Evolutionary conservation across 2,329 filamentous ascomycete species (phyloP), one percentile per base, ranked within the genome.

Genomic region (Chalaropsis thielavioides): DNA sequence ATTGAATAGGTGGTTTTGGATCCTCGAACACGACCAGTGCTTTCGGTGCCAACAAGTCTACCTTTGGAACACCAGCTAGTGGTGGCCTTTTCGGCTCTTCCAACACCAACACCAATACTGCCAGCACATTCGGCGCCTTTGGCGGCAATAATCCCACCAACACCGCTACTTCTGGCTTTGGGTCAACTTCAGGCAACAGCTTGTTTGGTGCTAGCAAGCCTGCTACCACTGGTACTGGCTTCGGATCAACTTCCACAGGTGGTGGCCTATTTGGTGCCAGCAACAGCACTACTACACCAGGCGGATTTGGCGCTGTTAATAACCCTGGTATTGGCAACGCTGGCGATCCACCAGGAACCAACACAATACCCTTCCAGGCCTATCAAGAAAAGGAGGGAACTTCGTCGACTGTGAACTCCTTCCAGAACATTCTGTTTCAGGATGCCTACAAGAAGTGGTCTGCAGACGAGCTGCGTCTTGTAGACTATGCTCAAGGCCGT

Each of bases 371-470:
- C 4, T 95, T 92, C 76, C 76, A 82, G 67, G 78, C 89, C 0
- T 81, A 83, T 59, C 77, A 80, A 22, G 90, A 95, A 76, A 94
- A 92, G 74, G 90, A 95, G 71, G 75, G 78, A 2, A 83, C 81
- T 51, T 81, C 76, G 69, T 75, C 74, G 19, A 75, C 64, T 72
- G 81, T 70, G 69, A 83, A 87, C 71, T 80, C 86, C 3, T 95
- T 88, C 74, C 89, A 94, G 74, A 92, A 85, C 70, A 84, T 95
- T 65, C 78, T 87, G 24, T 91, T 92, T 73, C 86, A 88, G 76
- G 84, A 86, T 27, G 83, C 87, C 1, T 95, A 92, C 77, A 86
- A 86, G 74, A 95, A 94, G 73, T 97, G 88, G 79, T 96, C 92
- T 10, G 83, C 89, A n/a, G 94, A 89, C 71, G 87, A 94, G 74